phyloP scores from a whole-genome alignment of 768 basidiomycete species.

The Macrolepiota dolichaula region DNA sequence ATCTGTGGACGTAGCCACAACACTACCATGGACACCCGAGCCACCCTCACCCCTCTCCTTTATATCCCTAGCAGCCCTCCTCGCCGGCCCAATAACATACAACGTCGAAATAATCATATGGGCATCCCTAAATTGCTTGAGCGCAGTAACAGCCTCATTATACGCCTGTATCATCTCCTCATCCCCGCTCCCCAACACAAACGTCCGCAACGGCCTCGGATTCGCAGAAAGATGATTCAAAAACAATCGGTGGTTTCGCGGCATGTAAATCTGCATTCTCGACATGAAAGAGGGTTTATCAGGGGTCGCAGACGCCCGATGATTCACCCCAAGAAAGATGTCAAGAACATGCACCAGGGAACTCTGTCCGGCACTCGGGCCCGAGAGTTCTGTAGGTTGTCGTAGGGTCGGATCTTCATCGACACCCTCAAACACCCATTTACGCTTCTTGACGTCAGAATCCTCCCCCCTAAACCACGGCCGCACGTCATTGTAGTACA shows the following conservation, averaged over 20 bases:
- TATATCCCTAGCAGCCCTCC: slow-evolving; percentile 27
- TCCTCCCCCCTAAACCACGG: slow-evolving; percentile 86
- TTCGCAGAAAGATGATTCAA: slow-evolving; percentile 61
- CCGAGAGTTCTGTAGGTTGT: slow-evolving; percentile 59
- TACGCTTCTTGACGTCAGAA: slow-evolving; percentile 38
- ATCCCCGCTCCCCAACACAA: slow-evolving; percentile 42
- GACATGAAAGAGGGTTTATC: slow-evolving; percentile 51
- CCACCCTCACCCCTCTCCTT: slow-evolving; percentile 14
- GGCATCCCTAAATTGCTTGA: slow-evolving; percentile 75
- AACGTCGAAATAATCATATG: slow-evolving; percentile 76
- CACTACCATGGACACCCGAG: slow-evolving; percentile 2
- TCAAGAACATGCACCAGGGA: slow-evolving; percentile 75
- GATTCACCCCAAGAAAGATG: slow-evolving; percentile 70
- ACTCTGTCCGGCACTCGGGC: slow-evolving; percentile 85
- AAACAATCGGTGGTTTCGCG: slow-evolving; percentile 74
- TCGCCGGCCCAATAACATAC: slow-evolving; percentile 77
- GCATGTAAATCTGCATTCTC: slow-evolving; percentile 85
- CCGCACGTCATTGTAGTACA: slow-evolving; percentile 72
- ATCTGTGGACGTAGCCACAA: slow-evolving; percentile 14
- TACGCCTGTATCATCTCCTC: slow-evolving; percentile 50
- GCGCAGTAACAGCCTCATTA: slow-evolving; percentile 59
- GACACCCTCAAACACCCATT: slow-evolving; percentile 48
- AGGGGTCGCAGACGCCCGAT: slow-evolving; percentile 29
- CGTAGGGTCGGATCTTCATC: slow-evolving; percentile 39
- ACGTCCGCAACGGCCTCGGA: slow-evolving; percentile 57